Base-by-base conservation (phyloP, 805 yeast species). In the Saccharomycopsis guyanensis region DNA sequence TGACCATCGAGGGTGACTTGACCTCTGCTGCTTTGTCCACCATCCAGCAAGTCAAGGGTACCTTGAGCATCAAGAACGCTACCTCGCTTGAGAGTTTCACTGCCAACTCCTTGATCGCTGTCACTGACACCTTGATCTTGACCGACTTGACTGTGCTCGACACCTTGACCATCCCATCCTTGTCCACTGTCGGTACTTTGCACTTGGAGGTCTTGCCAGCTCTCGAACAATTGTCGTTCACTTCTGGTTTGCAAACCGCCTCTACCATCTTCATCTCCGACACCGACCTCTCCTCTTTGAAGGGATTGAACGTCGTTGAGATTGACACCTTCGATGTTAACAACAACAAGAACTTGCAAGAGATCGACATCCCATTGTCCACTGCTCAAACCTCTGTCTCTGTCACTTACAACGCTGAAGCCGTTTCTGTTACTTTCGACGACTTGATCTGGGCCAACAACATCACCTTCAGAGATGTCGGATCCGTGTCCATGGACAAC, bases 121-220 rank as follows among this genome's bases (percentile, higher is more conserved):
- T 93, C 62, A 73, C 87, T 47, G 94, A 86, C 61, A 67, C 74
- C 53, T 75, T 93, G 57, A 65, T 67, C 51, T 69, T 93, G 55
- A 63, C 70, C 55, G 68, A 70, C 53, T 76, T 85, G 66, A 83
- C 91, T 59, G 66, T 78, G 51, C 74, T 93, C 65, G 58, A 71
- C 55, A 66, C 79, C 49, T 72, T 91, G 49, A 74, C 82, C 58
- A 76, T 89, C 65, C 95, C 95, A 55, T 70, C 75, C 57, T 78
- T 91, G 64, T 72, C 80, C 63, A 75, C 85, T 55, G 95, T 88
- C 55, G 96, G 95, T 62, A 67, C 86, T 47, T 76, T 93, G 60
- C 68, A 72, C 66, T 80, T 85, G 71, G 75, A 77, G 60, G 87
- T 96, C 57, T 76, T 93, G 65, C 96, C 97, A 62, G 91, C 88